These are phyloP conservation scores for Xylaria sp. DNA, from an alignment of 2,329 filamentous ascomycete species.

Conservation along the genomic window DNA sequence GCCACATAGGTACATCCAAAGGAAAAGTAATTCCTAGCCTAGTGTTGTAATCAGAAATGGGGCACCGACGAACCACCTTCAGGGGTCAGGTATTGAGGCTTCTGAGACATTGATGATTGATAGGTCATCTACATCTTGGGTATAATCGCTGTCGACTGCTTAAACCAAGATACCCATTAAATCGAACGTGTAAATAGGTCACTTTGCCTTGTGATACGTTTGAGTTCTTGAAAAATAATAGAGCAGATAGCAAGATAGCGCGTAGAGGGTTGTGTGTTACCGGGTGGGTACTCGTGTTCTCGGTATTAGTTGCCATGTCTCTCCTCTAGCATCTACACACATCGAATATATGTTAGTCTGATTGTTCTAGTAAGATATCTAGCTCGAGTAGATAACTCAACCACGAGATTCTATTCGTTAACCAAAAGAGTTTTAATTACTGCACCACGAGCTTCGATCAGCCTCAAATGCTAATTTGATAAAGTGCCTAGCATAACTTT, in stretches of 20 bases:
- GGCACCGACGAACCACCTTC: slow-evolving; percentile 18
- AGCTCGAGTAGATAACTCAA: not conserved
- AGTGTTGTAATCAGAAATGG: not conserved
- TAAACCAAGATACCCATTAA: not conserved
- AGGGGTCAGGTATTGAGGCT: slow-evolving; percentile 21
- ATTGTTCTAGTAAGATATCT: not conserved
- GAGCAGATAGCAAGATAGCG: not conserved
- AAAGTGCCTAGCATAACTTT: not conserved
- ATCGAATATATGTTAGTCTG: not conserved
- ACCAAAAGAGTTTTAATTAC: slow-evolving; percentile 5
- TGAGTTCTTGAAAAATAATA: not conserved
- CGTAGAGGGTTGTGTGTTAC: not conserved
- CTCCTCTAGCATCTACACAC: not conserved
- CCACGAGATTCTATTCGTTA: not conserved
- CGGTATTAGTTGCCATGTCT: not conserved
- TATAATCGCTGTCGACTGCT: not conserved
- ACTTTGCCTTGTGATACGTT: not conserved
- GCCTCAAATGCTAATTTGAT: not conserved
- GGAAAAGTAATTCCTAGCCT: slow-evolving; percentile 19
- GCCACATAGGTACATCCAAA: slow-evolving; percentile 41
- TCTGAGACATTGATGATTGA: slow-evolving; percentile 23
- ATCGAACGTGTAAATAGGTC: not conserved
- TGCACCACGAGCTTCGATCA: not conserved
- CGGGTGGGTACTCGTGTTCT: not conserved
- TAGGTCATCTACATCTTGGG: slow-evolving; percentile 3